These are phyloP conservation scores for Umbilicaria muhlenbergii DNA, from an alignment of 495 filamentous ascomycete species.

Conservation along the genomic window DNA sequence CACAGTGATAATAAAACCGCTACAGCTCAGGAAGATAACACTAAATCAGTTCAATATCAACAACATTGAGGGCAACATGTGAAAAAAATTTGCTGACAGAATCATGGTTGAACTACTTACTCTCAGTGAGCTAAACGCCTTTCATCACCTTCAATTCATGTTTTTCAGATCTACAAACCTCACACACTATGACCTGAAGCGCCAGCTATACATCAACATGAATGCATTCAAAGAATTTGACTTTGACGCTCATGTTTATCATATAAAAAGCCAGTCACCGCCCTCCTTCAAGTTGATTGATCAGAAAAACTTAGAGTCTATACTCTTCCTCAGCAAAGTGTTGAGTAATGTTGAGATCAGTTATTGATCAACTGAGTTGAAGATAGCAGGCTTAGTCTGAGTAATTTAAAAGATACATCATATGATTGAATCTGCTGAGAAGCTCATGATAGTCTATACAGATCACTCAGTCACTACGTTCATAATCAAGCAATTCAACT, in stretches of 20 bases:
- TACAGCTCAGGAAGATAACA: background rate
- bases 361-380: conserved; percentile 1
- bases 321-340: background rate
- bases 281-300: no score
- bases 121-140: background rate
- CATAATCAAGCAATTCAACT: no score
- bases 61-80: no score
- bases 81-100: no score
- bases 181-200: no score
- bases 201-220: no score
- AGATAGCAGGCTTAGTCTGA: background rate
- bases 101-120: no score
- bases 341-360: background rate
- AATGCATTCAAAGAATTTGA: background rate
- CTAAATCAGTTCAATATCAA: background rate
- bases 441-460: no score
- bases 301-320: background rate
- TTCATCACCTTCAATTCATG: background rate
- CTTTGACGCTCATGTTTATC: background rate
- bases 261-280: background rate
- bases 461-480: no score
- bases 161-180: background rate
- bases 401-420: no score
- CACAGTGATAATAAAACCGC: background rate
- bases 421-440: no score